Base-by-base conservation (phyloP, 768 basidiomycete genomes). In the Postia placenta region DNA sequence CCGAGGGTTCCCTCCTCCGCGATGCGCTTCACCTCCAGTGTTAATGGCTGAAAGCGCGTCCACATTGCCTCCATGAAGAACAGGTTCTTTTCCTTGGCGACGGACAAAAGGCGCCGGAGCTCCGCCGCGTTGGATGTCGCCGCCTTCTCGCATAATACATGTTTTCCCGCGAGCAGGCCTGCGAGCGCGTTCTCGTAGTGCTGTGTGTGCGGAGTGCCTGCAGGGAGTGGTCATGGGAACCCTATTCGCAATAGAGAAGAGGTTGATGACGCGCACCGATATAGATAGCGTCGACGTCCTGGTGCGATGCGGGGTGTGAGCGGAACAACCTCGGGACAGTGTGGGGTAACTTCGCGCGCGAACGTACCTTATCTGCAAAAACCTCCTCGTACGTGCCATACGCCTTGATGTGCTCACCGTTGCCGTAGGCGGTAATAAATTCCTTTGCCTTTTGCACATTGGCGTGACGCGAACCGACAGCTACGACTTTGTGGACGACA, bases 31-130 rank as follows among this genome's bases (percentile, higher is more conserved):
- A 90, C 69, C 51, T 85, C 86, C 15, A 71, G 60, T 9, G 73
- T 69, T 51, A 87, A 74, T 11, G 87, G 86, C 49, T 86, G 83
- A 71, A 89, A 90, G 28, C 87, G 75, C 28, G 90, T 91, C 88
- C 90, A 92, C 66, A 92, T 72, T 0, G 87, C 90, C 67, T 94
- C 92, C 91, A 94, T 93, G 58, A 94, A 79, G 72, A 94, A 94
- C 1, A 92, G 75, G 15, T 81, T 78, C 57, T 84, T 71, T 61
- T 88, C 79, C 64, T 85, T 86, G 2, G 92, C 90, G 17, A 88
- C 75, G 9, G 69, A 69, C 17, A 92, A 69, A 20, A 95, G 74
- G 40, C 82, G 78, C n/a, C 79, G 76, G 19, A 91, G 72, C 60
- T 94, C 90, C 2, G 82, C 76, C 4, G 75, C 71, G 59, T 91